These are phyloP conservation scores for Harringtonia aguacate DNA, from an alignment of 2,329 filamentous ascomycete species.

Conservation along the genomic window DNA sequence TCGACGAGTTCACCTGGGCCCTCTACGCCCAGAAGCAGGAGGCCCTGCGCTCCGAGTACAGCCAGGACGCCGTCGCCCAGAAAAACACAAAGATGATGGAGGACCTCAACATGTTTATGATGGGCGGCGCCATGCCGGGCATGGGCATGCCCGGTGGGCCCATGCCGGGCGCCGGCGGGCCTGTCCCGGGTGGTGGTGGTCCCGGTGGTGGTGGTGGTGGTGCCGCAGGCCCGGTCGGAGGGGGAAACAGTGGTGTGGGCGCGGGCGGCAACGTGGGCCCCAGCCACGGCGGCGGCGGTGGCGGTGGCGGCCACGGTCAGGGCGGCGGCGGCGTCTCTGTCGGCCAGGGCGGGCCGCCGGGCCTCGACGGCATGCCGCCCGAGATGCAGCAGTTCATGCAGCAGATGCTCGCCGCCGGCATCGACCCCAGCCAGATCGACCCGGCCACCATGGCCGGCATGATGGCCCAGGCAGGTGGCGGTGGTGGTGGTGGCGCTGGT, in stretches of 20 bases:
- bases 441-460: slow-evolving; percentile 46
- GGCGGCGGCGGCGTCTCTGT: neutral
- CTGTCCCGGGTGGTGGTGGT: neutral
- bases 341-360: too few relatives aligned
- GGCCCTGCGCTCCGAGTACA: slow-evolving; percentile 63
- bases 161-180: slow-evolving; percentile 12
- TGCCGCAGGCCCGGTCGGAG: neutral
- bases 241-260: neutral
- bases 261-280: neutral
- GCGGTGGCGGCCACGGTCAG: too few relatives aligned
- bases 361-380: slow-evolving; percentile 49
- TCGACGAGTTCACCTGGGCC: slow-evolving; percentile 97
- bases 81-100: slow-evolving; percentile 73
- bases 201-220: neutral
- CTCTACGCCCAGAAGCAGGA: slow-evolving; percentile 88
- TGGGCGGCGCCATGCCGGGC: slow-evolving; percentile 32
- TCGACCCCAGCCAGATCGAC: slow-evolving; percentile 59
- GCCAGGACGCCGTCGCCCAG: slow-evolving; percentile 49
- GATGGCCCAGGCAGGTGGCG: slow-evolving; percentile 41
- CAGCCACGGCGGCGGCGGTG: neutral
- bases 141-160: slow-evolving; percentile 21
- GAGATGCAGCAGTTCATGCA: slow-evolving; percentile 63
- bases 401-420: slow-evolving; percentile 56
- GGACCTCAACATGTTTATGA: slow-evolving; percentile 61
- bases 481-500: slow-evolving; percentile 33